These are phyloP conservation scores for Euphrasia confusa DNA, from an alignment of 257 asterid genomes.

Conservation along the genomic window DNA sequence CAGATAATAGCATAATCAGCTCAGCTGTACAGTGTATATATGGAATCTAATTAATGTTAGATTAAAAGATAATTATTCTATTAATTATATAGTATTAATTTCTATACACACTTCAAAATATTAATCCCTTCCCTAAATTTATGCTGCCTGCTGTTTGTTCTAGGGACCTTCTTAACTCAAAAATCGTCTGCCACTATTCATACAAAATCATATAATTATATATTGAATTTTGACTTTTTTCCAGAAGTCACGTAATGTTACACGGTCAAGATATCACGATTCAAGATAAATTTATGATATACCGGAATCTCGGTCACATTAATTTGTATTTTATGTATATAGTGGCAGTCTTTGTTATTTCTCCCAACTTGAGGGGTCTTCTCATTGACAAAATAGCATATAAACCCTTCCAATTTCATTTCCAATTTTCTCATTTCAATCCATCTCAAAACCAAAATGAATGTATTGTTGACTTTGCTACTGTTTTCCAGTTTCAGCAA, in stretches of 20 bases:
- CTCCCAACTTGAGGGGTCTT: background rate
- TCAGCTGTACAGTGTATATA: too few species aligned
- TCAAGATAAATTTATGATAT: too few species aligned
- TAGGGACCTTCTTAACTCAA: background rate
- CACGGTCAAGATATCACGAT: too few species aligned
- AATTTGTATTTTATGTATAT: too few species aligned
- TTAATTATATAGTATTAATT: background rate
- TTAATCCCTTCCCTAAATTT: slow-evolving; percentile 22
- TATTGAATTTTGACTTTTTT: too few species aligned
- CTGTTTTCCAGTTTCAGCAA: slow-evolving; percentile 26
- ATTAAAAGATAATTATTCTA: background rate
- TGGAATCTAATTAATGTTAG: too few species aligned
- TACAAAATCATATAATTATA: too few species aligned
- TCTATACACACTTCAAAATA: slow-evolving; percentile 26
- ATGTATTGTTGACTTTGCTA: slow-evolving; percentile 13
- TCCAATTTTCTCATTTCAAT: slow-evolving; percentile 1
- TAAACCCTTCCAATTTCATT: slow-evolving; percentile 26
- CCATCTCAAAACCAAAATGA: slow-evolving; percentile 34
- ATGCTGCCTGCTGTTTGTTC: background rate
- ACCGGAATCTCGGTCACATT: too few species aligned
- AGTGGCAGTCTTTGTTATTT: too few species aligned
- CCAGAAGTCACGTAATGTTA: too few species aligned
- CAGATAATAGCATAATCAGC: slow-evolving; percentile 15
- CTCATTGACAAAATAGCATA: slow-evolving; percentile 31
- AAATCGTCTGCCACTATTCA: too few species aligned